Evolutionary conservation across 1,284 basidiomycete genomes (phyloP).

Genomic region (Melampsora larici-populina): DNA sequence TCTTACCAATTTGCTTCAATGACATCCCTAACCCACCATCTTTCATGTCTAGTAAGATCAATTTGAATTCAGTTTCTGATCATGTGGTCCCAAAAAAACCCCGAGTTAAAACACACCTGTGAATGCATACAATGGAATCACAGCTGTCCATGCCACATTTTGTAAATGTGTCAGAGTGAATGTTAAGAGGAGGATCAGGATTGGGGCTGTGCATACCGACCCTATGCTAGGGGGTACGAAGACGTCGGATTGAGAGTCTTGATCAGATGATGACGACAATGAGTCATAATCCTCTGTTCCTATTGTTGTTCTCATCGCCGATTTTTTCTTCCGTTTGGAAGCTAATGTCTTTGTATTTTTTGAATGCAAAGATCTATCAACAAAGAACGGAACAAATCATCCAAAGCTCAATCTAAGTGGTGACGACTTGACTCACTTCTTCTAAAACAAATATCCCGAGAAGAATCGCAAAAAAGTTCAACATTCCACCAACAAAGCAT

Average conservation of each 20-base stretch:
- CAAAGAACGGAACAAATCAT: not conserved
- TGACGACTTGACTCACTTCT: conserved; percentile 13
- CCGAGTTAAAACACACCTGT: conserved; percentile 3
- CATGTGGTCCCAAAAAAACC: not conserved
- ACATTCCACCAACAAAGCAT: conserved; percentile 26
- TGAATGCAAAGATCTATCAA: too few species aligned
- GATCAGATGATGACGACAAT: not conserved
- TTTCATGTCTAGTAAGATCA: conserved; percentile 8
- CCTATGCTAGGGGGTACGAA: conserved; percentile 4
- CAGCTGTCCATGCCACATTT: conserved; percentile 31
- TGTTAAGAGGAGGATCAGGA: conserved; percentile 26
- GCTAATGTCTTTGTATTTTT: too few species aligned
- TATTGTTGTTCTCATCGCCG: not conserved
- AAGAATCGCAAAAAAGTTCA: conserved; percentile 20
- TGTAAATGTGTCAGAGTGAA: conserved; percentile 22
- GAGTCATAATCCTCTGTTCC: not conserved
- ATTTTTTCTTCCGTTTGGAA: conserved; percentile 19
- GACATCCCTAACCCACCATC: conserved; percentile 26
- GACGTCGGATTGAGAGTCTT: too few species aligned
- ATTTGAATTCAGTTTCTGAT: not conserved
- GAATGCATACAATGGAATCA: conserved; percentile 23
- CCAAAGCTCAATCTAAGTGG: not conserved
- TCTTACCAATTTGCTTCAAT: conserved; percentile 25
- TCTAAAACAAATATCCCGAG: conserved; percentile 38
- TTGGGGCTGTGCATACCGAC: conserved; percentile 26